Conservation (phyloP, 192 early-diverging fungal species). For the Coemansia sp. region DNA sequence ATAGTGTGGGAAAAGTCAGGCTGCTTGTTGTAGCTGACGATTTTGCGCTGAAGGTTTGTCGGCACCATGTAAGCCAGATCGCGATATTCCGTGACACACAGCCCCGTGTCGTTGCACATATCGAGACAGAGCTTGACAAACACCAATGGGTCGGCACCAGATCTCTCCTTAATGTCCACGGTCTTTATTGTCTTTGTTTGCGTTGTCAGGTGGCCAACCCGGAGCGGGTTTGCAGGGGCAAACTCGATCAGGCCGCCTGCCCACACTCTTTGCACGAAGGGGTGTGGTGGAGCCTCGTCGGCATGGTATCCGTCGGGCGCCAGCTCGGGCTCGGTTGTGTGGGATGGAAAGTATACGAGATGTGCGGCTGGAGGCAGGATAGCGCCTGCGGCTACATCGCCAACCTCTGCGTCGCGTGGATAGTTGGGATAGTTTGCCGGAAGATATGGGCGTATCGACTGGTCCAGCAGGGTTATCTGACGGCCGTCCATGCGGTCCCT, state of each 20-base stretch:
- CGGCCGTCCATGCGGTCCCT: slow-evolving; percentile 50
- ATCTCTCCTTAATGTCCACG: slow-evolving; percentile 57
- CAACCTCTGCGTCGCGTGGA: slow-evolving; percentile 24
- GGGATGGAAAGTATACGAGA: slow-evolving; percentile 78
- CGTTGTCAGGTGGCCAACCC: slow-evolving; percentile 62
- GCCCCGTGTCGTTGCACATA: slow-evolving; percentile 62
- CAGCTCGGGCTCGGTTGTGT: slow-evolving; percentile 62
- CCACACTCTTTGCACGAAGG: slow-evolving; percentile 84
- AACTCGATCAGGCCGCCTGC: slow-evolving; percentile 74
- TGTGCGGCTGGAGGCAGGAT: slow-evolving; percentile 73
- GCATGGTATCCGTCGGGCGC: slow-evolving; percentile 82
- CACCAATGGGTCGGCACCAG: slow-evolving; percentile 59
- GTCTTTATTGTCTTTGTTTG: slow-evolving; percentile 60
- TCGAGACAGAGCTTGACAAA: slow-evolving; percentile 70
- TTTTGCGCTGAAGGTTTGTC: slow-evolving; percentile 23
- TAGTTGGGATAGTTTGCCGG: slow-evolving; percentile 21
- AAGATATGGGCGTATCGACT: slow-evolving; percentile 46
- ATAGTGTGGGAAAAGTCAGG: slow-evolving; percentile 64
- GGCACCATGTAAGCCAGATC: slow-evolving; percentile 67
- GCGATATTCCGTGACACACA: slow-evolving; percentile 64
- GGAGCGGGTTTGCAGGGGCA: slow-evolving; percentile 59
- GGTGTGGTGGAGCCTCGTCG: slow-evolving; percentile 71
- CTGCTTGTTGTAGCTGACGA: slow-evolving; percentile 44
- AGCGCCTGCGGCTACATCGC: slow-evolving; percentile 40
- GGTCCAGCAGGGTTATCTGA: slow-evolving; percentile 44